phyloP scores from a whole-genome alignment of 1,139 yeast species.

The Neolecta irregularis region DNA sequence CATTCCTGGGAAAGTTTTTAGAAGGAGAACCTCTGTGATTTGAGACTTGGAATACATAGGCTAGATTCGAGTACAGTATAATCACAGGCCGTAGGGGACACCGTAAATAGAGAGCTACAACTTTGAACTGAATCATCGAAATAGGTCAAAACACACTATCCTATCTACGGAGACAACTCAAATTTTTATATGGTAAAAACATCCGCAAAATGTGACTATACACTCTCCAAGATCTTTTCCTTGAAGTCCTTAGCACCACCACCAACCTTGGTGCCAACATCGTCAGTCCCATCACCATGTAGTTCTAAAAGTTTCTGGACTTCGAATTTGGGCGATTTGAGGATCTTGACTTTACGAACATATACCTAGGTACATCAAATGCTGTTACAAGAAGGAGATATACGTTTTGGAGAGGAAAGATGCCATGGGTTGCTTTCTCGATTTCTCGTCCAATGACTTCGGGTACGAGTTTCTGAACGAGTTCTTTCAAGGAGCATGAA shows the following conservation, averaged over 20 bases:
- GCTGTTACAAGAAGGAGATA: neutral
- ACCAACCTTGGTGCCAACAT: slow-evolving; percentile 84
- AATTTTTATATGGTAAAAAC: too few relatives aligned
- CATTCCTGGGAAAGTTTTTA: too few relatives aligned
- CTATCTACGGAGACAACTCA: too few relatives aligned
- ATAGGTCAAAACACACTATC: too few relatives aligned
- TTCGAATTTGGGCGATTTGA: slow-evolving; percentile 84
- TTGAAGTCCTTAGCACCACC: slow-evolving; percentile 73
- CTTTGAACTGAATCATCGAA: too few relatives aligned
- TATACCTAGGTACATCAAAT: slow-evolving; percentile 23
- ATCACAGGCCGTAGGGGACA: too few relatives aligned
- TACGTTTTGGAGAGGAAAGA: slow-evolving; percentile 82
- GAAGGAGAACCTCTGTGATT: too few relatives aligned
- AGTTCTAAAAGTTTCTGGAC: slow-evolving; percentile 75
- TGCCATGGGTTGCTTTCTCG: slow-evolving; percentile 68
- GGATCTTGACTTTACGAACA: slow-evolving; percentile 82
- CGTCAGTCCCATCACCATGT: slow-evolving; percentile 70
- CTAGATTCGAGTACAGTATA: too few relatives aligned
- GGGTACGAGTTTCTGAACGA: slow-evolving; percentile 76
- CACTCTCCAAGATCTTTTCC: slow-evolving; percentile 79
- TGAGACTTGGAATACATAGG: too few relatives aligned
- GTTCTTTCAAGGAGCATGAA: slow-evolving; percentile 72
- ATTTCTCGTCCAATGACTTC: slow-evolving; percentile 86
- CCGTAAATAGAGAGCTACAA: too few relatives aligned
- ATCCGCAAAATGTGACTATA: too few relatives aligned